Evolutionary conservation across 306 rosid genomes (phyloP), one percentile per base, ranked within the genome.

Genomic region (Sicyos edulis): DNA sequence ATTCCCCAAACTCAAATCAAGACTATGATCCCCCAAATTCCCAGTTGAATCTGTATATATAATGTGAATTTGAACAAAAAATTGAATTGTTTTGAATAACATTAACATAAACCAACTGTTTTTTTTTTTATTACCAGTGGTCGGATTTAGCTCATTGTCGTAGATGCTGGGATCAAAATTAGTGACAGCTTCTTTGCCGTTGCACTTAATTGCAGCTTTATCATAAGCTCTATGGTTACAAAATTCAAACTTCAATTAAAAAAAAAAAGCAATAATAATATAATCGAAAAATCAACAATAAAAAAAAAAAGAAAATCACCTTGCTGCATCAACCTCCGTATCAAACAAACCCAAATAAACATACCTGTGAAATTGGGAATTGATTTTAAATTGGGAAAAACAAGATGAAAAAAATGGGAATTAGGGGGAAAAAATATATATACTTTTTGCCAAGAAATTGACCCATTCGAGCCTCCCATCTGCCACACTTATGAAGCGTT

Each of bases 391-490:
- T 32, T 32, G 37, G 37, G 0, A 37, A 37, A 37, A 37, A 42
- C 0, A 37, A 37, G 6, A 42, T 0, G 47, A 55, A 54, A 11
- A 21, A 45, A 34, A 26, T 26, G 32, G 32, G 32, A 26, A 26
- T 26, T 26, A 26, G 29, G n/a, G n/a, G n/a, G n/a, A n/a, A n/a
- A n/a, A n/a, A n/a, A n/a, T n/a, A n/a, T n/a, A n/a, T n/a, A n/a
- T 87, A 95, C 99, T 95, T 95, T 91, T 88, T 95, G 77, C 99
- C 97, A 70, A 95, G 78, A 84, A 95, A 95, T 79, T 95, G 99
- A 59, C 97, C 99, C 99, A 95, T 95, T 56, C 99, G 64, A 15
- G 99, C 99, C 24, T 95, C 99, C 99, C 99, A 95, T 87, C 99
- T 86, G 76, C 99, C 99, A 79, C 99, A 95, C 78, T 95, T 95